Percentiles rank a stretch among this genome's conserved stretches.
Conservation (phyloP, 2,329 filamentous ascomycete genomes). For the Colletotrichum orchidophilum region DNA sequence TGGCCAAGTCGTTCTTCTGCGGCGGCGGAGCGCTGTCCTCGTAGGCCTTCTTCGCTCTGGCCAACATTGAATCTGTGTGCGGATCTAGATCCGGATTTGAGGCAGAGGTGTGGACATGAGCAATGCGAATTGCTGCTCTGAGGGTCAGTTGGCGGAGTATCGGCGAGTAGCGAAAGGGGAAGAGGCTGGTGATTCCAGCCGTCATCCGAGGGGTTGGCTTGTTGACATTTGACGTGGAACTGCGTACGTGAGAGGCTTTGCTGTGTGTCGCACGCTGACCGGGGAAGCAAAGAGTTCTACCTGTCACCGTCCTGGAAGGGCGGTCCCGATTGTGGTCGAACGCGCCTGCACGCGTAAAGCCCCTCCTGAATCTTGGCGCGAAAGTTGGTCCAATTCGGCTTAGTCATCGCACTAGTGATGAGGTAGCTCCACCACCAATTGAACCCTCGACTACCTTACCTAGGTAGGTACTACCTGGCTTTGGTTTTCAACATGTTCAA, state of each 20-base stretch:
- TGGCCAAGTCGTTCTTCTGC: slow-evolving; percentile 50
- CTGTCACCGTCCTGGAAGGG: neutral
- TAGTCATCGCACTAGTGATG: neutral
- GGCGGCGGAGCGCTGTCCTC: slow-evolving; percentile 48
- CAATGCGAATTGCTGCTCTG: slow-evolving; percentile 37
- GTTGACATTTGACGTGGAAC: slow-evolving; percentile 8
- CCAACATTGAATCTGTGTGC: slow-evolving; percentile 45
- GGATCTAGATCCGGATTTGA: slow-evolving; percentile 14
- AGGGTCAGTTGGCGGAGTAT: slow-evolving; percentile 40
- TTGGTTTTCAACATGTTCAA: too few species aligned
- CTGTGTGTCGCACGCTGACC: slow-evolving; percentile 6
- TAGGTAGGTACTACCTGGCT: too few species aligned
- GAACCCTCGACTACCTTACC: too few species aligned
- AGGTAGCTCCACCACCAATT: neutral
- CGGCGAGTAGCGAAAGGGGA: slow-evolving; percentile 48
- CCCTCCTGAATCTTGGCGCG: neutral
- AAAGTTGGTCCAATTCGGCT: neutral
- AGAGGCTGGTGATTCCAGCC: slow-evolving; percentile 42
- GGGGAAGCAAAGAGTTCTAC: slow-evolving; percentile 4
- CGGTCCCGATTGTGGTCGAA: neutral
- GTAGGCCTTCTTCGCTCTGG: slow-evolving; percentile 47
- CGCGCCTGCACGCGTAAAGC: neutral
- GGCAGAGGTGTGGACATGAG: slow-evolving; percentile 37
- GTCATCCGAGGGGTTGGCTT: slow-evolving; percentile 45
- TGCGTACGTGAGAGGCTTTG: neutral